Evolutionary conservation across 768 basidiomycete genomes (phyloP).

Genomic region (Imleria badia): DNA sequence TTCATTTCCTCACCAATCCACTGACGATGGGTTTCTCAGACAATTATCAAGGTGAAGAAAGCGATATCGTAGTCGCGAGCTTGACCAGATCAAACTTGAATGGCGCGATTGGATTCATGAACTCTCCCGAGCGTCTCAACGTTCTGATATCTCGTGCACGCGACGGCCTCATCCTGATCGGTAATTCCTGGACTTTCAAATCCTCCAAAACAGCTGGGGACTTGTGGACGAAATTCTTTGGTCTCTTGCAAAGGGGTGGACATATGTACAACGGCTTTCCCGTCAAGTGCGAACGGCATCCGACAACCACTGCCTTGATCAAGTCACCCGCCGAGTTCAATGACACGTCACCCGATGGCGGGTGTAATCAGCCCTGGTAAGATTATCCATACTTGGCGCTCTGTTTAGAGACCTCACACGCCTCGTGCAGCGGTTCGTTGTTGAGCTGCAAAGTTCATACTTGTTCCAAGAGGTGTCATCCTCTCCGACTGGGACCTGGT

Average conservation of each 20-base stretch:
- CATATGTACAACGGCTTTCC: constrained; percentile 64
- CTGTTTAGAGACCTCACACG: background rate
- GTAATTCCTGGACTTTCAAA: constrained; percentile 59
- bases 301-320: constrained; percentile 38
- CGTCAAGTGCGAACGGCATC: constrained; percentile 56
- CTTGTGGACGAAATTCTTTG: constrained; percentile 53
- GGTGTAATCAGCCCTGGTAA: constrained; percentile 61
- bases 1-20: background rate
- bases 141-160: constrained; percentile 71
- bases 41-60: constrained; percentile 78
- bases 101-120: constrained; percentile 71
- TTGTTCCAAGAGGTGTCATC: constrained; percentile 65
- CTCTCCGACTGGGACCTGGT: constrained; percentile 49
- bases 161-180: constrained; percentile 62
- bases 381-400: constrained; percentile 6
- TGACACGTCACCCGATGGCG: constrained; percentile 55
- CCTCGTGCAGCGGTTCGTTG: constrained; percentile 39
- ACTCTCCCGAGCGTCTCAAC: constrained; percentile 64
- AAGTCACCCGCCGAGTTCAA: constrained; percentile 49
- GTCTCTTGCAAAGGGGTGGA: constrained; percentile 38
- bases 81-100: constrained; percentile 58
- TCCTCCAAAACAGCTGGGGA: constrained; percentile 49
- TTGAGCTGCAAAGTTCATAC: constrained; percentile 52
- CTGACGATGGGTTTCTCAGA: constrained; percentile 37
- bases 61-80: constrained; percentile 62